Base-by-base conservation (phyloP, 2,329 filamentous ascomycete species). In the Calonectria pseudoreteaudii region DNA sequence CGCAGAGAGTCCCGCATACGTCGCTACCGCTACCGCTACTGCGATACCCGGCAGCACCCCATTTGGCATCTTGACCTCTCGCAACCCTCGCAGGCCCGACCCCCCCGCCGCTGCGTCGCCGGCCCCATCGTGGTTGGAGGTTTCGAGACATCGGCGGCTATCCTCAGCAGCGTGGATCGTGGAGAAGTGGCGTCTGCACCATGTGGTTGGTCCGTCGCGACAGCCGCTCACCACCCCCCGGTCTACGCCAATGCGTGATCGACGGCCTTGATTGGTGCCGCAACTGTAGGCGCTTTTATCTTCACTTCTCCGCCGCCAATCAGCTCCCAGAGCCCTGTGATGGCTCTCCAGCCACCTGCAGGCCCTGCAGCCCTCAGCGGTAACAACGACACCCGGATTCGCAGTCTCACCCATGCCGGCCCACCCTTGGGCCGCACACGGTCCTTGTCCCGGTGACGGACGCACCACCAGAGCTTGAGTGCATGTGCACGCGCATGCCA, bases 311-410 rank as follows among this genome's bases (percentile, higher is more conserved):
- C 34, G 2, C 76, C 70, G 38, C 87, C 86, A 88, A 88, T 88
- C 79, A 86, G 72, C 71, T 64, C 20, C 64, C 71, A 56, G 71
- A 73, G 58, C 68, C 72, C 75, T 78, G 86, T 88, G 87, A 87
- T 84, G 80, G 81, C 80, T 76, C 66, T 76, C 77, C 83, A 83
- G 83, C 82, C 83, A 82, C 79, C 79, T 85, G 84, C 85, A 87
- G 81, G 75, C 77, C 79, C 78, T 85, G 84, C 85, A 87, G 81
- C 76, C 77, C 74, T 81, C 83, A 86, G 87, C 87, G 87, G 87
- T 83, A 88, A 88, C 80, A 81, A 78, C 77, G 70, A 78, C 75
- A 36, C 71, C 75, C 64, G 79, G 81, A 83, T 84, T 84, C 81
- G 82, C 78, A 62, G 74, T 62, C 65, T 70, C 56, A 64, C 68